A percentile compares a stretch with the other conserved stretches of the same genome.
Conservation (phyloP, 148 eudicot genomes). For the Polygonum aviculare region DNA sequence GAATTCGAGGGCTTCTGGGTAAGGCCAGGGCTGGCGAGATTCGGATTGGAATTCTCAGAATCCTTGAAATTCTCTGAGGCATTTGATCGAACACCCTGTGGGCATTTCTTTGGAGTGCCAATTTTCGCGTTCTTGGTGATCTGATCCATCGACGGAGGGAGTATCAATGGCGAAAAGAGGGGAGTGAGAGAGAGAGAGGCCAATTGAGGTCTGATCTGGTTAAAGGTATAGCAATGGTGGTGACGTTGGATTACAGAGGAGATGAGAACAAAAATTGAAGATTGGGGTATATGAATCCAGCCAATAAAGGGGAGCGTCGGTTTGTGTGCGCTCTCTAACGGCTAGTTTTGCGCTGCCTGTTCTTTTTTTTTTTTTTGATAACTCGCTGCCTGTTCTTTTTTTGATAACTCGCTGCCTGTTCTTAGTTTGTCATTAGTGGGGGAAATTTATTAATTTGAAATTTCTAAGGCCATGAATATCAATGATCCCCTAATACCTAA, state of each 20-base stretch:
- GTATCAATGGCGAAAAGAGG: not conserved
- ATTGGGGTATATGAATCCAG: conserved; percentile 5
- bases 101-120: conserved; percentile 31
- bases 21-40: conserved; percentile 23
- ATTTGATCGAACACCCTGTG: conserved; percentile 35
- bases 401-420: not conserved
- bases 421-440: too few relatives aligned
- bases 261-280: not conserved
- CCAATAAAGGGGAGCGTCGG: conserved; percentile 9
- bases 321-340: not conserved
- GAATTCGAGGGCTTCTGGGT: conserved; percentile 18
- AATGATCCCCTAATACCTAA: too few relatives aligned
- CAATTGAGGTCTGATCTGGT: not conserved
- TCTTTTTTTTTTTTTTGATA: too few relatives aligned
- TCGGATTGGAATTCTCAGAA: conserved; percentile 45
- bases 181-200: not conserved
- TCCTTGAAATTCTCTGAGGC: conserved; percentile 31
- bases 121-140: conserved; percentile 18
- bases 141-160: conserved; percentile 16
- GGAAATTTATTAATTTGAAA: too few relatives aligned
- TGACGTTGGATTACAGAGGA: not conserved
- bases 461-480: too few relatives aligned
- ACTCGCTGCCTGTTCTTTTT: too few relatives aligned
- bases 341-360: conserved; percentile 10
- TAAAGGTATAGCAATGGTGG: not conserved